A percentile compares a stretch with the other conserved stretches of the same genome.
phyloP scores from a whole-genome alignment of 1,139 yeast genomes.

The Pichia sp. region DNA sequence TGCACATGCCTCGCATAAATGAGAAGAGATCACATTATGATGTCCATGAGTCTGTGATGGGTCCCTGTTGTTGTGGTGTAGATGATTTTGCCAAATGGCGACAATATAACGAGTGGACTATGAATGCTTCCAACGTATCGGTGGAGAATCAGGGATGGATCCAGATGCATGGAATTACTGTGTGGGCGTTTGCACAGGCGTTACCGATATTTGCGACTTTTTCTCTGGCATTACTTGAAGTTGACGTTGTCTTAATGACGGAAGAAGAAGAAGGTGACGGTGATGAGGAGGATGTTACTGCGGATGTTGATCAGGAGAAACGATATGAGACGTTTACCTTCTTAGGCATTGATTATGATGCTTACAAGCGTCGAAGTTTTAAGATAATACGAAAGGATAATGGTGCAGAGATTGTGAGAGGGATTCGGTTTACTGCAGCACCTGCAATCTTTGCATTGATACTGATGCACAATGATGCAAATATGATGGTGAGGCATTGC shows the following conservation, averaged over 20 bases:
- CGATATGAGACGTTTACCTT: too few species aligned
- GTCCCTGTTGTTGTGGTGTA: conserved; percentile 19
- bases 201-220: conserved; percentile 30
- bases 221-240: conserved; percentile 25
- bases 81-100: conserved; percentile 15
- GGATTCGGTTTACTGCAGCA: conserved; percentile 4
- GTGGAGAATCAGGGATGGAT: conserved; percentile 33
- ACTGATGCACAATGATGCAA: too few species aligned
- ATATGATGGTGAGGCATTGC: conserved; percentile 8
- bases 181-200: conserved; percentile 22
- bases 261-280: not conserved
- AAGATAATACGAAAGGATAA: conserved; percentile 2
- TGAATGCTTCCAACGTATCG: conserved; percentile 21
- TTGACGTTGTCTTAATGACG: conserved; percentile 19
- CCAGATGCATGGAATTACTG: conserved; percentile 31
- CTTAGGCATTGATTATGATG: too few species aligned
- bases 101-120: conserved; percentile 11
- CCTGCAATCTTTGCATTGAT: conserved; percentile 5
- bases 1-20: conserved; percentile 18
- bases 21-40: conserved; percentile 10
- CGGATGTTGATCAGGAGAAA: too few species aligned
- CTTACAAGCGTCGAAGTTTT: conserved; percentile 3
- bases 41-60: conserved; percentile 17
- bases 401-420: conserved; percentile 7
- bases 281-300: not conserved